Conservation (phyloP, 768 basidiomycete species). For the Pleurotus citrinopileatus region DNA sequence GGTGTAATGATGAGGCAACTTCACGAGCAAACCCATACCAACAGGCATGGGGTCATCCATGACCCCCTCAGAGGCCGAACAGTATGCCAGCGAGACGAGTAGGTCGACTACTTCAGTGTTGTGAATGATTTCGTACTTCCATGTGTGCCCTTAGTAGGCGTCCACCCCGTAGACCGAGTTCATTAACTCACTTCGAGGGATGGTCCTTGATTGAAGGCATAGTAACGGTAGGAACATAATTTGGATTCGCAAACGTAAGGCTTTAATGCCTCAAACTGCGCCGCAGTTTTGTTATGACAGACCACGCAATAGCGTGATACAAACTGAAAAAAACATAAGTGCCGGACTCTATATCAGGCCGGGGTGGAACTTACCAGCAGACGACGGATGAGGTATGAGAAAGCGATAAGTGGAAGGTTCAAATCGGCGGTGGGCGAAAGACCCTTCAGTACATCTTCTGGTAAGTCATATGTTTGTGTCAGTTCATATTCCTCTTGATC, state of each 20-base stretch:
- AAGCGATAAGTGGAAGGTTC: slow-evolving; percentile 63
- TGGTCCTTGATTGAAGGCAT: slow-evolving; percentile 59
- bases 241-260: slow-evolving; percentile 70
- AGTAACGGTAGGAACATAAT: slow-evolving; percentile 71
- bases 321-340: slow-evolving; percentile 43
- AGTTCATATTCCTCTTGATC: slow-evolving; percentile 43
- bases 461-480: slow-evolving; percentile 40
- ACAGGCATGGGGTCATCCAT: slow-evolving; percentile 58
- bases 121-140: slow-evolving; percentile 65
- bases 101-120: slow-evolving; percentile 67
- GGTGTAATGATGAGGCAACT: slow-evolving; percentile 17
- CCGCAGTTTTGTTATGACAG: slow-evolving; percentile 59
- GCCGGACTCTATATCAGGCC: neutral
- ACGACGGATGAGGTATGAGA: slow-evolving; percentile 63
- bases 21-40: slow-evolving; percentile 59
- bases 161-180: neutral
- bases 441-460: slow-evolving; percentile 49
- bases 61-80: slow-evolving; percentile 48
- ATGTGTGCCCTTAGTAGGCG: neutral
- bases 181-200: slow-evolving; percentile 54
- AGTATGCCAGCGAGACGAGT: slow-evolving; percentile 60
- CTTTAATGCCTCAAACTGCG: slow-evolving; percentile 58
- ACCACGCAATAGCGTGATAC: slow-evolving; percentile 66
- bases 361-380: slow-evolving; percentile 38
- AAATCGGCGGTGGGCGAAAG: slow-evolving; percentile 32